Evolutionary conservation across 257 asterid species (phyloP).

Genomic region (Scutellaria baicalensis): DNA sequence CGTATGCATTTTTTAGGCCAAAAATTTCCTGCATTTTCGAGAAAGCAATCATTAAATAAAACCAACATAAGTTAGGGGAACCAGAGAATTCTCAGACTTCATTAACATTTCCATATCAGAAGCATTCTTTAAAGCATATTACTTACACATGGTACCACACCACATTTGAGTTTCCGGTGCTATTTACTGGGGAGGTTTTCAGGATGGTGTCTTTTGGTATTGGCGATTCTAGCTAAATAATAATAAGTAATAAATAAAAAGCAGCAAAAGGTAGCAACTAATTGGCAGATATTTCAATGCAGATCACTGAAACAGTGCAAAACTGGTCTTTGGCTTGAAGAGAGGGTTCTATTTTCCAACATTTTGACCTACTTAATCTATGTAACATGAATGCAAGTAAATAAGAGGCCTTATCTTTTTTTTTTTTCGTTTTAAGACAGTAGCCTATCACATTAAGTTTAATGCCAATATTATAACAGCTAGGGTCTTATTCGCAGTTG

Average conservation of each 20-base stretch:
- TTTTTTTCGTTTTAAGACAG: too few relatives aligned
- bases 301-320: not conserved
- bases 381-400: not conserved
- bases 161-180: not conserved
- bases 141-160: not conserved
- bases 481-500: too few relatives aligned
- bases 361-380: not conserved
- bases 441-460: not conserved
- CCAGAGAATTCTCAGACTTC: not conserved
- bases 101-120: not conserved
- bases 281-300: not conserved
- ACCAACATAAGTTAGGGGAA: not conserved
- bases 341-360: not conserved
- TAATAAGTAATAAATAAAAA: not conserved
- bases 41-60: not conserved
- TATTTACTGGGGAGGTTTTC: not conserved
- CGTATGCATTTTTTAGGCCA: not conserved
- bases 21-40: not conserved
- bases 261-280: not conserved
- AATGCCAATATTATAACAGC: not conserved
- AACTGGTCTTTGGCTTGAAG: not conserved
- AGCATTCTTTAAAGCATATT: not conserved
- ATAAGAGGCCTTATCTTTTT: not conserved
- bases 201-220: too few relatives aligned
- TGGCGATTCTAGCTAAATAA: too few relatives aligned